Evolutionary conservation across 2,329 filamentous ascomycete species (phyloP).

Genomic region (Atkinsonella hypoxylon): DNA sequence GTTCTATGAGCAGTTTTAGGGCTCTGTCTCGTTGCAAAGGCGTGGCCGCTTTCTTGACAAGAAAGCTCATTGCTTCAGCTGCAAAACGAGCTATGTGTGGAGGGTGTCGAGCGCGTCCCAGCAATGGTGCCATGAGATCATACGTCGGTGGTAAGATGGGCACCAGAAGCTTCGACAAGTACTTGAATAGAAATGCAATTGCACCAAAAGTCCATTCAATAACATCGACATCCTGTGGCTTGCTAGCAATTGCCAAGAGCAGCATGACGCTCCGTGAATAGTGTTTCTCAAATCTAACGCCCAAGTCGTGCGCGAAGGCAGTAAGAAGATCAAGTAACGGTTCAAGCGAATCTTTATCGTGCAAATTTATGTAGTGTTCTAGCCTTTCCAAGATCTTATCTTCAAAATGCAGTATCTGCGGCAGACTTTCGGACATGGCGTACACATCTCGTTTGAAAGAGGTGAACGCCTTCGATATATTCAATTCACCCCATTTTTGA

Average conservation of each 20-base stretch:
- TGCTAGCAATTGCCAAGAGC: conserved; percentile 66
- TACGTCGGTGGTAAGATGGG: conserved; percentile 78
- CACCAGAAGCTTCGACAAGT: conserved; percentile 76
- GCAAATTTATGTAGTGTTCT: conserved; percentile 61
- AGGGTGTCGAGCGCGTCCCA: conserved; percentile 74
- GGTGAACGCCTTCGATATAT: conserved; percentile 71
- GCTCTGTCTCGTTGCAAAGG: conserved; percentile 64
- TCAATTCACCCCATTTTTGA: conserved; percentile 84
- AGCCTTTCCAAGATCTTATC: conserved; percentile 71
- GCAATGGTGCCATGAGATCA: conserved; percentile 67
- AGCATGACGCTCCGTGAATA: conserved; percentile 65
- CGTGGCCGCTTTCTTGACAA: conserved; percentile 78
- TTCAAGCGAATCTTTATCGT: conserved; percentile 71
- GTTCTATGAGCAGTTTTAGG: conserved; percentile 56
- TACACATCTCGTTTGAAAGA: conserved; percentile 63
- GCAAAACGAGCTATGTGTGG: conserved; percentile 84
- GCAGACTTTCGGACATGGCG: conserved; percentile 76
- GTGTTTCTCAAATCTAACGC: conserved; percentile 75
- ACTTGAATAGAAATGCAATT: conserved; percentile 94
- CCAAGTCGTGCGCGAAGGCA: conserved; percentile 90
- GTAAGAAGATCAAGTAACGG: conserved; percentile 79
- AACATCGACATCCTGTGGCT: conserved; percentile 69
- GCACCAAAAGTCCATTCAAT: conserved; percentile 96
- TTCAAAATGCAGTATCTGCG: conserved; percentile 86
- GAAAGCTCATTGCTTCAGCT: conserved; percentile 87